These are phyloP conservation scores for Fusarium chuoi DNA, from an alignment of 2,329 filamentous ascomycete genomes.

Conservation along the genomic window DNA sequence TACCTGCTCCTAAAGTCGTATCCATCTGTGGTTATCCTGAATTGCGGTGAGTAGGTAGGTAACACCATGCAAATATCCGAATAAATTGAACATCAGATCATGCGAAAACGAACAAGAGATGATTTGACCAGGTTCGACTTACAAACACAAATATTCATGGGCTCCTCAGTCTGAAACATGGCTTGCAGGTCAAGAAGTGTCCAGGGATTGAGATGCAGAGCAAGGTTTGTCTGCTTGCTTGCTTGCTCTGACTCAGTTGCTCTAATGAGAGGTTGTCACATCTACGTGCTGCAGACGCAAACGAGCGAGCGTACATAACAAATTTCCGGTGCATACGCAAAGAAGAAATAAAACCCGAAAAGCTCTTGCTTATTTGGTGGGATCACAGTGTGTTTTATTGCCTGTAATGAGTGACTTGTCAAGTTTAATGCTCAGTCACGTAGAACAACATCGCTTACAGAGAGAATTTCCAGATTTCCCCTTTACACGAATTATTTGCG, in stretches of 20 bases:
- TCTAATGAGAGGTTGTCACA: background rate
- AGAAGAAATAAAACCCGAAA: background rate
- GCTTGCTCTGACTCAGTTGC: background rate
- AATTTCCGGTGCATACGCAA: background rate
- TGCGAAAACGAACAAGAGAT: background rate
- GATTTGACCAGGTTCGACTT: background rate
- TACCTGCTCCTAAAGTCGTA: background rate
- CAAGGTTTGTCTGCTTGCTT: background rate
- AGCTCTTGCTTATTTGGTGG: background rate
- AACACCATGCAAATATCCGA: background rate
- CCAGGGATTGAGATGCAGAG: background rate
- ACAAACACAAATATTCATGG: background rate
- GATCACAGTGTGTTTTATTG: background rate
- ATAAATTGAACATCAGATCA: background rate
- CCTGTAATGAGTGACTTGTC: background rate
- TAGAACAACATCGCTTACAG: background rate
- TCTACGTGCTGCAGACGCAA: background rate
- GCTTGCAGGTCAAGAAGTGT: background rate
- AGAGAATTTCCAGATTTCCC: background rate
- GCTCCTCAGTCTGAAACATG: background rate
- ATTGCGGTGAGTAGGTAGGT: background rate
- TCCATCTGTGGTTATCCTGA: background rate
- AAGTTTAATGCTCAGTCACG: background rate
- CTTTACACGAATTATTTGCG: background rate
- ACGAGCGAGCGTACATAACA: background rate